Evolutionary conservation across 2,329 filamentous ascomycete species (phyloP), one percentile per base, ranked within the genome.

Genomic region (Cercospora berteroae): DNA sequence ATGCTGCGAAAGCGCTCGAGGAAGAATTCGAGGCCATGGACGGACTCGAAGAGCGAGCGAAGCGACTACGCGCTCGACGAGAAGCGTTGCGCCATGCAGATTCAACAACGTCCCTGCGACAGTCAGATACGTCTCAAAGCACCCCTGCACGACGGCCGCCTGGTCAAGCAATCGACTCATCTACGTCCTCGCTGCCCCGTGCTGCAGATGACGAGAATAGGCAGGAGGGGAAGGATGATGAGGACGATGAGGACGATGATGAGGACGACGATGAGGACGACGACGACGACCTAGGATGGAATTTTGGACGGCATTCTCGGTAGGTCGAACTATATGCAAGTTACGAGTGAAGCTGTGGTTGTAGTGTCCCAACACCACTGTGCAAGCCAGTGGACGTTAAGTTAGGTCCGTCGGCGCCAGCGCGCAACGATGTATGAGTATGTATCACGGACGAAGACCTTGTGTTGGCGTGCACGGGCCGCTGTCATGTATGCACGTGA

Each of bases 1-100:
- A 84, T 65, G 83, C 82, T 2, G 79, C 76, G 50, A 75, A 78
- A 39, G 75, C 79, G 5, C 72, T 84, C 12, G 77, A 81, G 70
- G 82, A 83, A 58, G 83, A 84, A 67, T 83, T 84, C 61, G 83
- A 83, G 48, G 80, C 83, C 67, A 84, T 84, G 83, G 81, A 83
- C 25, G 79, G 77, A 4, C 73, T 84, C 59, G 82, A 84, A 69
- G 79, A 80, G 70, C 73, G 83, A 55, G 79, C 82, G 36, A 80
- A 76, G 72, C 79, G 74, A 71, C 70, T 84, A 50, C 79, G 81
- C 12, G 81, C 83, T 69, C 80, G 81, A 72, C 75, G 82, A 44
- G 83, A 84, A 69, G 79, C 78, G 4, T 69, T 84, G 60, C 70
- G 72, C 64, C 68, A 69, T 16, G 20, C 52, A 31, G 52, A 57